phyloP scores from a whole-genome alignment of 2,329 filamentous ascomycete genomes.

The Monosporascus sp. region DNA sequence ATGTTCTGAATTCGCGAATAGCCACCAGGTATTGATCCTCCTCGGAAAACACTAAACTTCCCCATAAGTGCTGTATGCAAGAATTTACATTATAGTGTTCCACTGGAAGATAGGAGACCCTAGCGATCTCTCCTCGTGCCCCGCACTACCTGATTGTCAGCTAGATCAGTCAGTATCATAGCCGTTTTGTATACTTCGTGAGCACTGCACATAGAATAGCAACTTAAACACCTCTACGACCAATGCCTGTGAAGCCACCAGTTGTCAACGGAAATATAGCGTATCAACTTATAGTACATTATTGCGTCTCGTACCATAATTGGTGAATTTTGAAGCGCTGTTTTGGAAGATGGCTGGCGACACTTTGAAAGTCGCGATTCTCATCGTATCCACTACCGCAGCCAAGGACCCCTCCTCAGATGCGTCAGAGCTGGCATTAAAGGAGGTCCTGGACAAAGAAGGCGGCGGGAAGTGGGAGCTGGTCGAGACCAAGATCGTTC shows the following conservation, averaged over 20 bases:
- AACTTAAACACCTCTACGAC: no score
- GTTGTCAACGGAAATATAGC: neutral
- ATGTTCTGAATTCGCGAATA: no score
- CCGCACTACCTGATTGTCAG: neutral
- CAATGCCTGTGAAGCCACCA: neutral
- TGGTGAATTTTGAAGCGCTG: no score
- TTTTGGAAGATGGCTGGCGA: slow-evolving; percentile 29
- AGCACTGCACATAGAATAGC: no score
- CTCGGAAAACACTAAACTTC: no score
- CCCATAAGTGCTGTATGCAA: no score
- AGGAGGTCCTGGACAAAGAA: slow-evolving; percentile 62
- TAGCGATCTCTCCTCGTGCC: neutral
- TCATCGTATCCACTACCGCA: slow-evolving; percentile 90
- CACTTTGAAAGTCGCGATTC: slow-evolving; percentile 66
- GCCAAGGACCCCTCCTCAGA: slow-evolving; percentile 75
- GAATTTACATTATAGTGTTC: no score
- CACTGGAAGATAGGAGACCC: neutral
- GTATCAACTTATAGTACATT: no score
- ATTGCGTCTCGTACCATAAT: no score
- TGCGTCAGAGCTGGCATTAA: slow-evolving; percentile 62
- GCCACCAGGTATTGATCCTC: no score
- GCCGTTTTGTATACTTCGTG: neutral
- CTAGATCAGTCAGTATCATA: neutral
- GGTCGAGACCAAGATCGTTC: slow-evolving; percentile 66
- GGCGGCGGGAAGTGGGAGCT: slow-evolving; percentile 69